Evolutionary conservation across 306 rosid genomes (phyloP).

Genomic region (Cicer chorassanicum): DNA sequence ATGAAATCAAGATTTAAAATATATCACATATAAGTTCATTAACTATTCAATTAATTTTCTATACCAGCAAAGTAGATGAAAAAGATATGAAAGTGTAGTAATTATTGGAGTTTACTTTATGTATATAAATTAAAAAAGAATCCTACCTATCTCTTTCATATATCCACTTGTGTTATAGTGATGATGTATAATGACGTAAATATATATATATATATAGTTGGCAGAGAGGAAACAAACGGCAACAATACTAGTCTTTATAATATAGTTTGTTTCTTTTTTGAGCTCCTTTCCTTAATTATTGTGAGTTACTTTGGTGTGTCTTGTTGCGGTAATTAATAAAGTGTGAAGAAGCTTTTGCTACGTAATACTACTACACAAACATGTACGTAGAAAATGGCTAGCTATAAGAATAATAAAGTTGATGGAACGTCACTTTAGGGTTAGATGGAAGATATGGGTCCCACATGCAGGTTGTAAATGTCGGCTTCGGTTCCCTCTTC

Average conservation of each 20-base stretch:
- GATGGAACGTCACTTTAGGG: constrained; percentile 87
- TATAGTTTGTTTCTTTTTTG: background rate
- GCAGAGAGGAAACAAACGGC: constrained; percentile 64
- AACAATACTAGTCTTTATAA: constrained; percentile 4
- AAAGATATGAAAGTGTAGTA: background rate
- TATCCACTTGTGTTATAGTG: background rate
- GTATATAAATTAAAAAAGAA: background rate
- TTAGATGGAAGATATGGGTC: constrained; percentile 77
- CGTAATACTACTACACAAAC: constrained; percentile 52
- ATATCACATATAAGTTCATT: too few species aligned
- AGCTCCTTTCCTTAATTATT: background rate
- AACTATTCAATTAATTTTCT: too few species aligned
- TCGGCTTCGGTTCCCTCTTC: constrained; percentile 52
- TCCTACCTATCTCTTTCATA: constrained; percentile 37
- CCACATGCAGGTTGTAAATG: constrained; percentile 58
- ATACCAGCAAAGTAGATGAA: too few species aligned
- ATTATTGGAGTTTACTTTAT: background rate
- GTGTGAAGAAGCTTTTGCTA: constrained; percentile 57
- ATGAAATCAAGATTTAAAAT: constrained; percentile 44
- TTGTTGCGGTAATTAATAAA: constrained; percentile 17
- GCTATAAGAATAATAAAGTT: constrained; percentile 43
- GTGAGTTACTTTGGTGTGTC: constrained; percentile 2
- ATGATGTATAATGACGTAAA: constrained; percentile 34
- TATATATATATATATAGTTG: constrained; percentile 27
- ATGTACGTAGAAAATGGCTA: constrained; percentile 80